A percentile compares a stretch with the other conserved stretches of the same genome.
phyloP scores from a whole-genome alignment of 1,139 yeast genomes.

The Ashbya aceris region DNA sequence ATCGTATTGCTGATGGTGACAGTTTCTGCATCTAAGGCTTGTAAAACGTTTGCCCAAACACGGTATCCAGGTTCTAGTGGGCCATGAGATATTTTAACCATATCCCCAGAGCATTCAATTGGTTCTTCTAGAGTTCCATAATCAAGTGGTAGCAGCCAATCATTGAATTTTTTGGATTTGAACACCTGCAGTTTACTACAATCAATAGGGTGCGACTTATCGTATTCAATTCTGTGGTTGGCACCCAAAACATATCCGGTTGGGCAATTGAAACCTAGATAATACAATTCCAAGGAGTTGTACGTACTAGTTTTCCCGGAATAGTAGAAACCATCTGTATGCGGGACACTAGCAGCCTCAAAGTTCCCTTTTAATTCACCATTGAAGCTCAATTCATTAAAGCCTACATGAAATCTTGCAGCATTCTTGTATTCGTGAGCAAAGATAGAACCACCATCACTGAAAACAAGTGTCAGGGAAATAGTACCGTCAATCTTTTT shows the following conservation, averaged over 20 bases:
- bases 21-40: constrained; percentile 14
- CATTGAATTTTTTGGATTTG: constrained; percentile 25
- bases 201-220: constrained; percentile 19
- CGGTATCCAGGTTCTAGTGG: constrained; percentile 16
- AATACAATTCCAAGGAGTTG: constrained; percentile 26
- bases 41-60: constrained; percentile 26
- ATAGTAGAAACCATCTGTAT: constrained; percentile 16
- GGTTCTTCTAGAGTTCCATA: constrained; percentile 13
- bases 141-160: constrained; percentile 26
- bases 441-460: constrained; percentile 28
- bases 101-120: constrained; percentile 18
- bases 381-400: constrained; percentile 14
- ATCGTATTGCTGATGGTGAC: constrained; percentile 21
- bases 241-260: constrained; percentile 26
- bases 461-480: constrained; percentile 25
- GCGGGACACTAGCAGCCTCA: constrained; percentile 18
- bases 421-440: constrained; percentile 27
- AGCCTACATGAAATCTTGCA: constrained; percentile 21
- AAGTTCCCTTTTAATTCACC: constrained; percentile 21
- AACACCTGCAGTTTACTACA: constrained; percentile 25
- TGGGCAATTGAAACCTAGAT: constrained; percentile 28
- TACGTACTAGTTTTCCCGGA: constrained; percentile 28
- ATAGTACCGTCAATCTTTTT: constrained; percentile 24
- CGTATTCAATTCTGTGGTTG: constrained; percentile 19
- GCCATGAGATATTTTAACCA: constrained; percentile 15